These are phyloP conservation scores for Leishmania lainsoni DNA, from an alignment of 208 protist species.

Conservation along the genomic window DNA sequence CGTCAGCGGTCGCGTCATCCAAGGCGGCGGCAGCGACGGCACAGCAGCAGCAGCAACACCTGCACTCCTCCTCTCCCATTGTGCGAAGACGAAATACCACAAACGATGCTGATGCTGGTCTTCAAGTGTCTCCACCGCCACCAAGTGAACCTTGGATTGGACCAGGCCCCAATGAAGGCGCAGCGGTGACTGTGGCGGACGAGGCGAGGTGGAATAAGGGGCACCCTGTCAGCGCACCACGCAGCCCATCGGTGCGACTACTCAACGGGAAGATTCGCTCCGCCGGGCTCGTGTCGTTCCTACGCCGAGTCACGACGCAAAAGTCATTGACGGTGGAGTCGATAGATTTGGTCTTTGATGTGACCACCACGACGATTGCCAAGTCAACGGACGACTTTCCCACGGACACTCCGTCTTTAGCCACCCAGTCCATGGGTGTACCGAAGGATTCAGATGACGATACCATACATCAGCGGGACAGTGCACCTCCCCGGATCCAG, in stretches of 20 bases:
- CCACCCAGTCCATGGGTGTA: not conserved
- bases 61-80: not conserved
- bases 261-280: slow-evolving; percentile 27
- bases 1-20: slow-evolving; percentile 28
- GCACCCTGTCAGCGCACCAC: not conserved
- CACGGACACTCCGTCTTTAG: not conserved
- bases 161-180: not conserved
- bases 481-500: not conserved
- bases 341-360: slow-evolving; percentile 30
- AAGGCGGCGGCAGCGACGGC: slow-evolving; percentile 9
- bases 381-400: not conserved
- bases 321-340: slow-evolving; percentile 30
- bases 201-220: not conserved
- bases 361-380: not conserved
- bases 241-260: slow-evolving; percentile 19
- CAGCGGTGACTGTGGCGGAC: not conserved
- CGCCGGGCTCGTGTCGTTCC: slow-evolving; percentile 24
- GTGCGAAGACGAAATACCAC: not conserved
- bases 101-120: not conserved
- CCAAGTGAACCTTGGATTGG: not conserved
- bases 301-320: slow-evolving; percentile 28
- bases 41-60: slow-evolving; percentile 10
- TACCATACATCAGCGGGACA: not conserved
- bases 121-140: not conserved
- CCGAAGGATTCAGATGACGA: not conserved